Evolutionary conservation across 495 filamentous ascomycete genomes (phyloP).

Genomic region (Aspergillus diversus): DNA sequence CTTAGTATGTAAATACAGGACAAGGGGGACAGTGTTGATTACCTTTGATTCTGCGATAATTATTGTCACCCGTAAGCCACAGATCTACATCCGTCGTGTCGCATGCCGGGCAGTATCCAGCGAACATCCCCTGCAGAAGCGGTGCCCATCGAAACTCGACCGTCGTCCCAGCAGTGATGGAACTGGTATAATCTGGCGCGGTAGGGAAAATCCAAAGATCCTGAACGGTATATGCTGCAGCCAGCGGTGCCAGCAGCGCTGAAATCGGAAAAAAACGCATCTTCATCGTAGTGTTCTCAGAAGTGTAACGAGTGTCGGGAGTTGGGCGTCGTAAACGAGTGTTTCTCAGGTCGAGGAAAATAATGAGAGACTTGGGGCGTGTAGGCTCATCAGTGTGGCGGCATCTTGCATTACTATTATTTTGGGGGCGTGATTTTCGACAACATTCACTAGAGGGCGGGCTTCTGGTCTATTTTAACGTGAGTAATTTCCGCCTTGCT

Average conservation of each 20-base stretch:
- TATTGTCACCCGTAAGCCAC: background rate
- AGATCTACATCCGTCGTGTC: background rate
- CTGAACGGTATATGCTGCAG: background rate
- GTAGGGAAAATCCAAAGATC: constrained; percentile 2
- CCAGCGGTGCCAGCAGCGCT: background rate
- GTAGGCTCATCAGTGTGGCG: no score
- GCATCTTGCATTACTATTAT: no score
- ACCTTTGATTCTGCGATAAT: background rate
- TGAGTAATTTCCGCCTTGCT: no score
- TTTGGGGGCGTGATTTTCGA: no score
- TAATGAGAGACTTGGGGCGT: no score
- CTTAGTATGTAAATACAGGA: background rate
- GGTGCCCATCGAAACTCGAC: background rate
- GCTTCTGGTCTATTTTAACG: no score
- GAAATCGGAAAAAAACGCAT: background rate
- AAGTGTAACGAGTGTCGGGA: no score
- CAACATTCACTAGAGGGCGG: no score
- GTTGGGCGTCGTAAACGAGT: no score
- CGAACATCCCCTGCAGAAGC: background rate
- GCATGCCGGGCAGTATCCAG: background rate
- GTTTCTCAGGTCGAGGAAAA: no score
- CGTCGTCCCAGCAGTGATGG: background rate
- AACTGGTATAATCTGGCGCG: background rate
- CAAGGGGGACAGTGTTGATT: background rate
- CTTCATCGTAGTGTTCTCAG: background rate